Conservation (phyloP, 139 green algal species). For the Tetradesmus obliquus region DNA sequence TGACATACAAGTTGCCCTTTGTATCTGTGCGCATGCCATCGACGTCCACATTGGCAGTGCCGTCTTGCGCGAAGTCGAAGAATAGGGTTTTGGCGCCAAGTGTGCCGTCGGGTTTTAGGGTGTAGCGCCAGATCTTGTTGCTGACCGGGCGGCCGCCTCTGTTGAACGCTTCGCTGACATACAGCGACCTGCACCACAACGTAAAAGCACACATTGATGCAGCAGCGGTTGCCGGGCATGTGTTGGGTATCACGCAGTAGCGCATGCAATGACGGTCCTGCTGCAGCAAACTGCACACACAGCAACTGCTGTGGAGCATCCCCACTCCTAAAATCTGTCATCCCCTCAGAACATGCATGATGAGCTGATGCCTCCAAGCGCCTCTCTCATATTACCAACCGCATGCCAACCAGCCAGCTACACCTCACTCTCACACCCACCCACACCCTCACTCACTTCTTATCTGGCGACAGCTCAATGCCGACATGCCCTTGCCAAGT, state of each 20-base stretch:
- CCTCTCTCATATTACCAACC: neutral
- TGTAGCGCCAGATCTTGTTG: slow-evolving; percentile 8
- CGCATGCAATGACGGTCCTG: neutral
- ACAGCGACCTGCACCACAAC: neutral
- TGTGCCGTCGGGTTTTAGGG: neutral
- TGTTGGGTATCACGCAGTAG: neutral
- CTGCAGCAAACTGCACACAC: neutral
- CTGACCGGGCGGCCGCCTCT: neutral
- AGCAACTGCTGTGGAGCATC: neutral
- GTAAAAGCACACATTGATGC: neutral
- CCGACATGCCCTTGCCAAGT: neutral
- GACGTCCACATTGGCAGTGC: neutral
- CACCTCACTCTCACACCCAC: neutral
- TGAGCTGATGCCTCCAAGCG: neutral
- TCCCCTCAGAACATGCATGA: too few relatives aligned
- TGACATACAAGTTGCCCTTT: slow-evolving; percentile 20
- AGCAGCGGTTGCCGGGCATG: too few relatives aligned
- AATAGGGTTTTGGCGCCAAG: neutral
- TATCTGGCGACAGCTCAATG: neutral
- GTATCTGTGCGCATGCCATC: slow-evolving; percentile 19
- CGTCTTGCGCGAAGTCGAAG: neutral
- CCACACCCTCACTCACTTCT: neutral
- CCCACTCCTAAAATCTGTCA: too few relatives aligned
- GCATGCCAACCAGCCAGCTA: neutral
- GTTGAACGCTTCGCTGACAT: slow-evolving; percentile 28